These are phyloP conservation scores for Gonium pectorale DNA, from an alignment of 139 green algal genomes.

Conservation along the genomic window DNA sequence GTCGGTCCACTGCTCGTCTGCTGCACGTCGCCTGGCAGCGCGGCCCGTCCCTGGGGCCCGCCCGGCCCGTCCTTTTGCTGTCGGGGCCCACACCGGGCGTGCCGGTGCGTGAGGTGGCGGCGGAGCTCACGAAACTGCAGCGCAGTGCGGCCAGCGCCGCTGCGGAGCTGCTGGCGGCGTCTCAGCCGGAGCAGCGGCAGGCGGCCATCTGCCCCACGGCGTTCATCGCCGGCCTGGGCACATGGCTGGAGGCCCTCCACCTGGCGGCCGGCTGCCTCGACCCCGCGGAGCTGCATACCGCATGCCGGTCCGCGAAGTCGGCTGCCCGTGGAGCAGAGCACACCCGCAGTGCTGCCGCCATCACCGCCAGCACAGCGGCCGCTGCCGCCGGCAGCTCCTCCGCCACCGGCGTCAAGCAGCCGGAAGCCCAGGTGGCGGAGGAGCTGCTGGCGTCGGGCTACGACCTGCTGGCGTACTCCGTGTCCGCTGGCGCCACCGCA, in stretches of 20 bases:
- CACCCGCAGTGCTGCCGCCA: too few relatives aligned
- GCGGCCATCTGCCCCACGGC: too few relatives aligned
- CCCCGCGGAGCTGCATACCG: too few relatives aligned
- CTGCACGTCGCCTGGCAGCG: conserved; percentile 16
- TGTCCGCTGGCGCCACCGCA: neutral
- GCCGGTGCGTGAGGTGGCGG: neutral
- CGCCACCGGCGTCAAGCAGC: neutral
- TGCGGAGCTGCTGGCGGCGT: too few relatives aligned
- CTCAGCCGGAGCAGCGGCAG: too few relatives aligned
- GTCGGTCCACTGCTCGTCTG: neutral
- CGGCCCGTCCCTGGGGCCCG: neutral
- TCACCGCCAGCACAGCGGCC: too few relatives aligned
- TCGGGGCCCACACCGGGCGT: neutral
- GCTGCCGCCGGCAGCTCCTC: neutral
- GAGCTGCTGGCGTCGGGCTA: conserved; percentile 5
- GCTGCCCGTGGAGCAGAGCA: too few relatives aligned
- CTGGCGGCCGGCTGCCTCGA: too few relatives aligned
- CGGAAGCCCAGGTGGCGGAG: neutral
- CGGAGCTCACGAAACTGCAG: too few relatives aligned
- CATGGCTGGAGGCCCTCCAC: neutral
- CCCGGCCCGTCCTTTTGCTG: conserved; percentile 14
- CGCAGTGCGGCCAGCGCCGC: too few relatives aligned
- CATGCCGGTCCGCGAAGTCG: too few relatives aligned
- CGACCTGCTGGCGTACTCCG: conserved; percentile 1
- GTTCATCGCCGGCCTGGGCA: too few relatives aligned